phyloP scores from a whole-genome alignment of 2,329 filamentous ascomycete species.

The Hypoxylon rubiginosum region DNA sequence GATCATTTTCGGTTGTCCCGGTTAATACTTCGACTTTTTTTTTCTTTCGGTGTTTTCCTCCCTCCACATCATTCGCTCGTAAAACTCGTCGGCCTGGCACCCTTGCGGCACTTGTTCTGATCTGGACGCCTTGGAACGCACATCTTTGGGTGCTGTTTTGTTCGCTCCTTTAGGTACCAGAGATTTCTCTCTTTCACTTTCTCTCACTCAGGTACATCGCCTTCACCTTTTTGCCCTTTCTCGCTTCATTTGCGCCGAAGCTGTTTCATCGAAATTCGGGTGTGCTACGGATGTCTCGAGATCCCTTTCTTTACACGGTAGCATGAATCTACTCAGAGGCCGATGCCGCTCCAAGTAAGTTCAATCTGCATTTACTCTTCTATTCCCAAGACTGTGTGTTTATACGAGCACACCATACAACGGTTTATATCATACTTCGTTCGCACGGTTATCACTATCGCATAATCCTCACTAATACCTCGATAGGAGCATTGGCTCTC shows the following conservation, averaged over 20 bases:
- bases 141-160: background rate
- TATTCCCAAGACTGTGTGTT: background rate
- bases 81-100: background rate
- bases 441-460: background rate
- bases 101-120: background rate
- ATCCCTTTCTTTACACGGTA: background rate
- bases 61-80: background rate
- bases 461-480: constrained; percentile 14
- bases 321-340: constrained; percentile 36
- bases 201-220: background rate
- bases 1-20: background rate
- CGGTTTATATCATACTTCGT: background rate
- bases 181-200: background rate
- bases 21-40: background rate
- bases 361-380: background rate
- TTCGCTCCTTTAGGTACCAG: background rate
- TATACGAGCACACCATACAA: background rate
- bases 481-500: constrained; percentile 36
- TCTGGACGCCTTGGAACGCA: background rate
- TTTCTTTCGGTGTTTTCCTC: background rate
- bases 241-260: background rate
- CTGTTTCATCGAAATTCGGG: background rate
- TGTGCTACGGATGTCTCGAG: background rate
- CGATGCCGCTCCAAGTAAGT: constrained; percentile 38
- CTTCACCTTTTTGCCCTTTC: background rate